Evolutionary conservation across 495 filamentous ascomycete genomes (phyloP), one percentile per base, ranked within the genome.

Genomic region (Talaromyces stipitatus): DNA sequence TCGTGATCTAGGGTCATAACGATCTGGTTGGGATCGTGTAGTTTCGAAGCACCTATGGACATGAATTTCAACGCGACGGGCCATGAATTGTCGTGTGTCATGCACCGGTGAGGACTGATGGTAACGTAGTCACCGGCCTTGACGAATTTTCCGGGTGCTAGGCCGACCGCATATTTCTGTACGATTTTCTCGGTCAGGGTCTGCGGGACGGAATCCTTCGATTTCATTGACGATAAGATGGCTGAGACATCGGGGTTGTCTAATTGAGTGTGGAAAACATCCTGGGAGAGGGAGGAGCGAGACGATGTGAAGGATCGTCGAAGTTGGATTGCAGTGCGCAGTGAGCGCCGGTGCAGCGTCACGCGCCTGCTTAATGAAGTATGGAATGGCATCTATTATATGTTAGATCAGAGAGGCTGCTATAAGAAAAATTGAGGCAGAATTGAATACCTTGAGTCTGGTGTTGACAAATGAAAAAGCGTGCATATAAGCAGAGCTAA

Each of bases 31-130:
- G 78, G 78, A 68, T 90, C 71, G 62, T 90, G 76, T 56, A 96
- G 77, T 62, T 83, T 79, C 20, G 85, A 76, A 1, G 90, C 91
- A n/a, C 91, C 91, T 48, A 95, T 92, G 0, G 82, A 85, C 83
- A 90, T 87, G 75, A 91, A 95, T 71, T 98, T 96, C 46, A 80
- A 64, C 0, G 87, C 86, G 0, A 95, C 86, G 1, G 92, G 89
- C 86, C 85, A 95, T 0, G 85, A 85, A 72, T 98, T 97, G 69
- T 98, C 94, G 71, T 98, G 92, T 0, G 90, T 88, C 85, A 96
- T 94, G 74, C 87, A 88, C 23, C 78, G 76, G 57, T 88, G 78
- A 4, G 90, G 89, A 16, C 79, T 71, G 27, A 96, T 78, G 0
- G 83, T 89, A 48, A 97, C 83, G 77, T 92, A 95, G 77, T 95